Evolutionary conservation across 441 rosid genomes (phyloP).

Genomic region (Populus tomentosa): DNA sequence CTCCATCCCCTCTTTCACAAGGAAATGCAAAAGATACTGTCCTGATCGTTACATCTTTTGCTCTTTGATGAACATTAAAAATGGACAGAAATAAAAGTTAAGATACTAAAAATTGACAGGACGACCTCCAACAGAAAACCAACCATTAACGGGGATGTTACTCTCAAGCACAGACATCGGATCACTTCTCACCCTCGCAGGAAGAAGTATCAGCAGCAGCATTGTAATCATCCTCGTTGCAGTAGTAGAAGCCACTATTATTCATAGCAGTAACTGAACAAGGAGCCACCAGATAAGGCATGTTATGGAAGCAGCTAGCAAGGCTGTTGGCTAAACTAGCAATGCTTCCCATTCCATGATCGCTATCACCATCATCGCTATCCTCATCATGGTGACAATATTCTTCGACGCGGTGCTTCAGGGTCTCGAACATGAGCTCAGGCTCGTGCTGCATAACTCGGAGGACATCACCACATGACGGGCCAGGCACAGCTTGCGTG

Average conservation of each 20-base stretch:
- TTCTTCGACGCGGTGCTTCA: conserved; percentile 84
- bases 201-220: conserved; percentile 35
- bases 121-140: conserved; percentile 25
- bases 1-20: conserved; percentile 20
- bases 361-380: conserved; percentile 34
- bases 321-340: conserved; percentile 43
- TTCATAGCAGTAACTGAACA: conserved; percentile 64
- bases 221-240: conserved; percentile 44
- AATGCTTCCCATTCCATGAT: conserved; percentile 21
- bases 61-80: conserved; percentile 5
- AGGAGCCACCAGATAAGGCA: conserved; percentile 74
- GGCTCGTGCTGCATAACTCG: conserved; percentile 96
- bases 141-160: conserved; percentile 10
- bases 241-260: conserved; percentile 51
- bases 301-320: conserved; percentile 68
- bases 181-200: conserved; percentile 68
- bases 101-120: background rate
- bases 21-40: conserved; percentile 26
- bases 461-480: conserved; percentile 80
- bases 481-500: conserved; percentile 72
- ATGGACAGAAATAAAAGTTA: conserved; percentile 8
- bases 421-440: conserved; percentile 83
- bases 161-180: conserved; percentile 58
- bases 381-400: conserved; percentile 31
- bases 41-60: conserved; percentile 22